Percentiles rank a stretch among this genome's conserved stretches.
Evolutionary conservation across 768 basidiomycete genomes (phyloP).

Genomic region (Rhodotorula graminis): DNA sequence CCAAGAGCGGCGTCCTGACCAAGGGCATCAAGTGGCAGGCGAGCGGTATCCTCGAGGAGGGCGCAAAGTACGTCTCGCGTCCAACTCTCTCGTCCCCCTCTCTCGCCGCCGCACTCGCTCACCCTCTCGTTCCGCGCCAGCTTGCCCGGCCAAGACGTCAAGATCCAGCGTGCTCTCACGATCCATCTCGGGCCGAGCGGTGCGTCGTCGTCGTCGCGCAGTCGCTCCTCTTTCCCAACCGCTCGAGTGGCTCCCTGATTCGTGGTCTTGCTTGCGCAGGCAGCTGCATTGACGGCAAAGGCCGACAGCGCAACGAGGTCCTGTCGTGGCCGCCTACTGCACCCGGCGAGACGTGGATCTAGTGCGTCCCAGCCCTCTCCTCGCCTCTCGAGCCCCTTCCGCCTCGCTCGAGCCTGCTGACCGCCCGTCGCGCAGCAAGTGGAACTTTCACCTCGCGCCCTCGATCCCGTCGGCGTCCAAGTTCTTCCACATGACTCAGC

Average conservation of each 20-base stretch:
- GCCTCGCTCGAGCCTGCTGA: rapidly evolving
- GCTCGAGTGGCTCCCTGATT: too few species aligned
- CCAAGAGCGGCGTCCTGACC: constrained; percentile 1
- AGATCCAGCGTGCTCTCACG: constrained; percentile 6
- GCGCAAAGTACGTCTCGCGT: constrained; percentile 7
- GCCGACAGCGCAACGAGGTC: constrained; percentile 23
- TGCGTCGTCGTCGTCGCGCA: background rate
- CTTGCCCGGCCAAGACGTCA: constrained; percentile 4
- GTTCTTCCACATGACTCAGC: constrained; percentile 35
- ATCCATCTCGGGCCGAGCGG: constrained; percentile 15
- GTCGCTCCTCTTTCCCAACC: too few species aligned
- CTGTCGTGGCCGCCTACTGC: constrained; percentile 25
- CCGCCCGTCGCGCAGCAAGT: constrained; percentile 2
- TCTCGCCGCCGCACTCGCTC: background rate
- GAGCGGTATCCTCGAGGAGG: constrained; percentile 15
- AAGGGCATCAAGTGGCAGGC: constrained; percentile 32
- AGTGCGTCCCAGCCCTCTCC: background rate
- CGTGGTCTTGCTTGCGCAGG: background rate
- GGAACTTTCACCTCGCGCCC: constrained; percentile 25
- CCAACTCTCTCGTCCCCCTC: background rate
- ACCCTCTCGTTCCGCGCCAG: background rate
- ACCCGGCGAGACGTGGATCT: constrained; percentile 9
- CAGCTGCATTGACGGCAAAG: constrained; percentile 13
- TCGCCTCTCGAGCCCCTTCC: background rate
- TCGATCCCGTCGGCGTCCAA: constrained; percentile 18